Base-by-base conservation (phyloP, 768 basidiomycete species). In the Suillus clintonianus region DNA sequence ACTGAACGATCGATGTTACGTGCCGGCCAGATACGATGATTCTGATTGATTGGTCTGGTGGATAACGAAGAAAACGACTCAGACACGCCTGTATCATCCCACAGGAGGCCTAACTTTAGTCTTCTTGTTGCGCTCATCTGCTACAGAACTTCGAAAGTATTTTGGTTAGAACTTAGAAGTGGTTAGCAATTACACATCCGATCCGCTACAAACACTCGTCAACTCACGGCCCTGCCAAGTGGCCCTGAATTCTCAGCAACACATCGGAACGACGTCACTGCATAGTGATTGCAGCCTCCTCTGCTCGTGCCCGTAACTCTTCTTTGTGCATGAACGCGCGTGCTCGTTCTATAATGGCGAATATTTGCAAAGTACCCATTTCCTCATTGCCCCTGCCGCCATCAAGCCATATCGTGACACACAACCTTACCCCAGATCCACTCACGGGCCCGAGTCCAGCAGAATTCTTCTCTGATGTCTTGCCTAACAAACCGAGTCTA, bases 401-500 rank as follows among this genome's bases (percentile, higher is more conserved):
- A 5, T 55, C 76, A 13, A 69, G 78, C 4, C 78, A 79, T 41
- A 71, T 76, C 41, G 69, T 86, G 58, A 78, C 77, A 1, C 78
- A 79, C 67, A 80, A 81, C 66, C 78, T 85, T 82, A 89, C 83
- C 0, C 84, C 91, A 22, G 91, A 94, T 69, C 76, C 83, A 1
- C 71, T 78, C 48, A 84, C 86, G 27, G 27, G 27, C 0, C 82
- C 87, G 6, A 80, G 81, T 8, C 79, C 85, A 0, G 66, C 81
- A n/a, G 75, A 69, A 0, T 91, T 91, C 67, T 80, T 83, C 42
- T 74, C 79, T 15, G 76, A 81, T 19, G 76, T 86, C 11, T 82
- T 89, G 60, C 72, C 70, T 8, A 71, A 58, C 39, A 79, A 74
- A 2, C 92, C 93, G 0, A 90, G 87, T 70, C 65, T 88, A 24